Evolutionary conservation across 345 rosid genomes (phyloP).

Genomic region (Eucalyptus urophylla): DNA sequence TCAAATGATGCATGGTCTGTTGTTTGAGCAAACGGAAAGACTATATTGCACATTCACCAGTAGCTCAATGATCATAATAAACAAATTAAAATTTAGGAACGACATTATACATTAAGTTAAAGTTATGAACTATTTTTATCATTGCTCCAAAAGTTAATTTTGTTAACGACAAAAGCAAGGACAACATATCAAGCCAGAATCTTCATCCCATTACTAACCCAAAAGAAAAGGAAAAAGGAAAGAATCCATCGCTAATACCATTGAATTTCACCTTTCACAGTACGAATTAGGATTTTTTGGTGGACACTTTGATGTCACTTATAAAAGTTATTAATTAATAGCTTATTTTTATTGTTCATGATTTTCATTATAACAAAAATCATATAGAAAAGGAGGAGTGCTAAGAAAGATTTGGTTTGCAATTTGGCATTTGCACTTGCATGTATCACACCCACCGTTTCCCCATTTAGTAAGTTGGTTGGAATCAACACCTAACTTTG

Average conservation of each 20-base stretch:
- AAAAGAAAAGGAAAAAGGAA: fast-evolving
- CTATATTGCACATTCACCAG: too few species aligned
- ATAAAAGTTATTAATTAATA: background rate
- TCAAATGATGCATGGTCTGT: background rate
- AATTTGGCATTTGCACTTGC: background rate
- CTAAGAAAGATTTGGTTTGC: background rate
- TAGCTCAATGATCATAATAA: background rate
- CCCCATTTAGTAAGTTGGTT: background rate
- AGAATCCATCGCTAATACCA: background rate
- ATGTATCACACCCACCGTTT: background rate
- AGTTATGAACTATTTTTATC: too few species aligned
- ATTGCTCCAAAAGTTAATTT: too few species aligned
- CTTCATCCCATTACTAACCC: background rate
- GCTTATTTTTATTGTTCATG: background rate
- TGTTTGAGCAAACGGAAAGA: background rate
- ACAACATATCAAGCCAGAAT: background rate
- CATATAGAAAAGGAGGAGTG: background rate
- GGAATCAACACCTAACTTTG: background rate
- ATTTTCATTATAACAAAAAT: background rate
- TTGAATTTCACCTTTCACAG: background rate
- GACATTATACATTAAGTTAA: too few species aligned
- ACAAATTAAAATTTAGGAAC: too few species aligned
- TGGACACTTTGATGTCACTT: background rate
- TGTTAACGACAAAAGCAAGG: background rate
- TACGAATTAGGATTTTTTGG: background rate